Conservation (phyloP, 2,329 filamentous ascomycete genomes). For the Penicillium sp. region DNA sequence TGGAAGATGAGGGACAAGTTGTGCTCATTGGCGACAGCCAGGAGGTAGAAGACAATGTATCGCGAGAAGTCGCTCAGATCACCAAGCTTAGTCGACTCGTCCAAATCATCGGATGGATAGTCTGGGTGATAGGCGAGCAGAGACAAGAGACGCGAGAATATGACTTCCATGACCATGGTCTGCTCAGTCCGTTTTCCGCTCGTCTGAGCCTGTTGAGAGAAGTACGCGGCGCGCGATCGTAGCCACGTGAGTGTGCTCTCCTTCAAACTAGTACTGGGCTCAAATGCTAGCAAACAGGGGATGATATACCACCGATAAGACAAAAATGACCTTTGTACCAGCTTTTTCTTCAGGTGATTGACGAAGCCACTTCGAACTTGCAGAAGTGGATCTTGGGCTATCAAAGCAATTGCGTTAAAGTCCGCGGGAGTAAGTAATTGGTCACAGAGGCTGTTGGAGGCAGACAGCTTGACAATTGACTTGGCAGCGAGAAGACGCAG, state of each 20-base stretch:
- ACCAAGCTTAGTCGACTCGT: constrained; percentile 54
- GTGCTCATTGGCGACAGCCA: constrained; percentile 78
- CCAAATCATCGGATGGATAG: constrained; percentile 57
- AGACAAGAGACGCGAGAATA: constrained; percentile 81
- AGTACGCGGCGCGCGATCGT: constrained; percentile 74
- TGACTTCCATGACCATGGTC: constrained; percentile 74
- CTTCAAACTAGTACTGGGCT: constrained; percentile 75
- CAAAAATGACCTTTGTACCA: constrained; percentile 64
- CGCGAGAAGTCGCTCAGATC: constrained; percentile 77
- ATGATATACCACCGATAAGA: constrained; percentile 87
- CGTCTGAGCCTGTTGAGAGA: constrained; percentile 53
- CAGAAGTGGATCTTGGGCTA: constrained; percentile 76
- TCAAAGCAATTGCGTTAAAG: constrained; percentile 80
- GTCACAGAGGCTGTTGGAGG: constrained; percentile 72
- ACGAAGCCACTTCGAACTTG: constrained; percentile 80
- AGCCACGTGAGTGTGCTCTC: constrained; percentile 85
- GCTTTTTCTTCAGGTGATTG: constrained; percentile 77
- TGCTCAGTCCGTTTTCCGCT: constrained; percentile 48
- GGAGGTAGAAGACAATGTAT: constrained; percentile 90
- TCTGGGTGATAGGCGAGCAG: constrained; percentile 93
- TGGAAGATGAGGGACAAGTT: constrained; percentile 90
- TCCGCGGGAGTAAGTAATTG: constrained; percentile 70
- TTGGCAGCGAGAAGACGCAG: constrained; percentile 82
- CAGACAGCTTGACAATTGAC: constrained; percentile 81
- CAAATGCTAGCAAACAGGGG: constrained; percentile 88